These are phyloP conservation scores for Lactarius indigo DNA, from an alignment of 768 basidiomycete species.

Conservation along the genomic window DNA sequence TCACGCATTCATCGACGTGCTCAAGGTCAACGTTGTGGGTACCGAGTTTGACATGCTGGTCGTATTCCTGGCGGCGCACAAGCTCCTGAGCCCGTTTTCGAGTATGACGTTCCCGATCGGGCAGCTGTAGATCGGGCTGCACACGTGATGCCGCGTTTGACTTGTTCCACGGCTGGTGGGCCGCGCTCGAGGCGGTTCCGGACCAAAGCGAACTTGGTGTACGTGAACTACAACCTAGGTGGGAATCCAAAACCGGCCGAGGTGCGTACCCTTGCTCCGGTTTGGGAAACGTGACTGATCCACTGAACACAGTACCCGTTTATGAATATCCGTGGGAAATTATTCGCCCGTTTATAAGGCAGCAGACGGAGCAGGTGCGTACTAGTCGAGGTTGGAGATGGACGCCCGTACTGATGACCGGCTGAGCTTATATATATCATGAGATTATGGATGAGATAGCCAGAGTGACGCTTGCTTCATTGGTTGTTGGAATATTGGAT, in stretches of 20 bases:
- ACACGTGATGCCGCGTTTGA: slow-evolving; percentile 42
- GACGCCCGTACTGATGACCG: no score
- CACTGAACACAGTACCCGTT: slow-evolving; percentile 36
- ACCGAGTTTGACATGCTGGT: slow-evolving; percentile 61
- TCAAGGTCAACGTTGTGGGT: slow-evolving; percentile 69
- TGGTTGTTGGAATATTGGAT: no score
- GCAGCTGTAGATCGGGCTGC: slow-evolving; percentile 71
- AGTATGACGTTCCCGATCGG: slow-evolving; percentile 51
- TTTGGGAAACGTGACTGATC: no score
- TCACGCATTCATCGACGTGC: slow-evolving; percentile 64
- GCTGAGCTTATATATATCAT: no score
- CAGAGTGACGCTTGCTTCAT: no score
- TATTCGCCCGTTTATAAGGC: not conserved
- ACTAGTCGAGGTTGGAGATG: no score
- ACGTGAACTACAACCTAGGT: slow-evolving; percentile 39
- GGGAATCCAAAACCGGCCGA: slow-evolving; percentile 39
- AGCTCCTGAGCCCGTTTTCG: not conserved
- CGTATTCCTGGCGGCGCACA: slow-evolving; percentile 40
- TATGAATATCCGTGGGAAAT: slow-evolving; percentile 5
- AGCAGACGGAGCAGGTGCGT: no score
- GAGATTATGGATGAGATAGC: no score
- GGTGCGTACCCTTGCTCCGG: slow-evolving; percentile 28
- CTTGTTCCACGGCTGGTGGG: slow-evolving; percentile 65
- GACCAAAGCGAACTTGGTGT: slow-evolving; percentile 54
- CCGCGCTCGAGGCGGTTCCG: slow-evolving; percentile 63